Base-by-base conservation (phyloP, 1,284 basidiomycete species). In the Rhodotorula mucilaginosa region DNA sequence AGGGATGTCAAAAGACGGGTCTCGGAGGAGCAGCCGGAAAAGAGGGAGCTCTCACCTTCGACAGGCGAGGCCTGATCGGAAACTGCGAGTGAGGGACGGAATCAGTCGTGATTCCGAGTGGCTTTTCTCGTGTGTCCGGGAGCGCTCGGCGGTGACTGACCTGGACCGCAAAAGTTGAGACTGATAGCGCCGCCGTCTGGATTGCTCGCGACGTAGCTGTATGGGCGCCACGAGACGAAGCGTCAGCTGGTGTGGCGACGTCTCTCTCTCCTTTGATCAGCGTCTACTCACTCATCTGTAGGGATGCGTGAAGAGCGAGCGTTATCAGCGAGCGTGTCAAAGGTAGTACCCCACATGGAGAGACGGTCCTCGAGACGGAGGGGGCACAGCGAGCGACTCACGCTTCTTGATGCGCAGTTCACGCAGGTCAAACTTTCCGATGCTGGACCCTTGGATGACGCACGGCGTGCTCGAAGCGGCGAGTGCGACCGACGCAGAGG, bases 51-150 rank as follows among this genome's bases (percentile, higher is more conserved):
- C 61, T 21, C 34, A 68, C 71, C 58, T 19, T 70, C 65, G 19
- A 60, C 67, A 8, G 71, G 84, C 85, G 87, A 90, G 0, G 84
- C 81, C 39, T 90, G 88, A 16, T 82, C 83, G 34, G 80, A 79
- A 0, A 90, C 84, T 83, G 26, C 48, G 59, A 7, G 86, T 85
- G 39, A 39, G 39, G 39, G 39, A 1, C 39, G 39, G 39, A 8
- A 39, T 39, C 10, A 39, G 39, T 39, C 39, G 39, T 7, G 39
- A 39, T 12, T 8, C 10, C 39, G 39, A 8, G 39, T 39, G 39
- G 39, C 39, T 8, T 39, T 34, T 39, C 39, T 12, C 39, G 8
- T 59, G 79, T 81, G 15, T 56, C 13, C 39, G 58, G 49, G n/a
- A 54, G 62, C 44, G 26, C 31, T 51, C 10, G 39, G 10, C 10